phyloP scores from a whole-genome alignment of 768 basidiomycete species.

The Exidia glandulosa region DNA sequence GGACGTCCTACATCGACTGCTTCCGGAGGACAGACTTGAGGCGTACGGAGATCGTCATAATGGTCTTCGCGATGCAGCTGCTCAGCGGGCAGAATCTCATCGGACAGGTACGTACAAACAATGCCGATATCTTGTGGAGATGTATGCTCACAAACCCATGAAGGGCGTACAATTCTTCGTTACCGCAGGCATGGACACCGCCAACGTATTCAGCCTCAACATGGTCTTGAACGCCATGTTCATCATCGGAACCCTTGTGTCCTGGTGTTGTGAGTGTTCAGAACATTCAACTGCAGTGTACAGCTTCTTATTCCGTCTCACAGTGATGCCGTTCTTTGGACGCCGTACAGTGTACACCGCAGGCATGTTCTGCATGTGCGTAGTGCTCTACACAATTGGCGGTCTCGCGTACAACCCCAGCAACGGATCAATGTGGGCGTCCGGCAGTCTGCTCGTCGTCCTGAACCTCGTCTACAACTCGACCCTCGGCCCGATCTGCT shows the following conservation, averaged over 20 bases:
- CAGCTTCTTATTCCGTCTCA: background rate
- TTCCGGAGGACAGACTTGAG: slow-evolving; percentile 22
- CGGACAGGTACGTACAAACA: slow-evolving; percentile 3
- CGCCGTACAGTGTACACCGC: slow-evolving; percentile 24
- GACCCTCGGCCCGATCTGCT: slow-evolving; percentile 21
- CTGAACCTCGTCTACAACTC: slow-evolving; percentile 22
- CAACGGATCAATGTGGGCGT: slow-evolving; percentile 13
- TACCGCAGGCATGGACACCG: slow-evolving; percentile 15
- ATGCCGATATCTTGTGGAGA: no score
- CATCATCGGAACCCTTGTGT: slow-evolving; percentile 20
- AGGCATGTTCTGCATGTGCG: slow-evolving; percentile 17
- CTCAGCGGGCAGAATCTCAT: slow-evolving; percentile 14
- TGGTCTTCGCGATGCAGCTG: slow-evolving; percentile 83
- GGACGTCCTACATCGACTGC: slow-evolving; percentile 26
- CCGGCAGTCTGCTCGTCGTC: slow-evolving; percentile 20
- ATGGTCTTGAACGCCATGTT: slow-evolving; percentile 17
- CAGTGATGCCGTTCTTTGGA: slow-evolving; percentile 18
- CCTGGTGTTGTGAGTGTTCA: slow-evolving; percentile 18
- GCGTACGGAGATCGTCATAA: slow-evolving; percentile 54
- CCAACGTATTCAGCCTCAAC: slow-evolving; percentile 13
- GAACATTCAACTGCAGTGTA: no score
- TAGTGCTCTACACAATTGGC: slow-evolving; percentile 20
- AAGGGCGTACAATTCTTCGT: slow-evolving; percentile 19
- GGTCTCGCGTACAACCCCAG: background rate
- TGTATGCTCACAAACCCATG: no score